Conservation (phyloP, 208 protist species). For the Acanthamoeba lenticulata region DNA sequence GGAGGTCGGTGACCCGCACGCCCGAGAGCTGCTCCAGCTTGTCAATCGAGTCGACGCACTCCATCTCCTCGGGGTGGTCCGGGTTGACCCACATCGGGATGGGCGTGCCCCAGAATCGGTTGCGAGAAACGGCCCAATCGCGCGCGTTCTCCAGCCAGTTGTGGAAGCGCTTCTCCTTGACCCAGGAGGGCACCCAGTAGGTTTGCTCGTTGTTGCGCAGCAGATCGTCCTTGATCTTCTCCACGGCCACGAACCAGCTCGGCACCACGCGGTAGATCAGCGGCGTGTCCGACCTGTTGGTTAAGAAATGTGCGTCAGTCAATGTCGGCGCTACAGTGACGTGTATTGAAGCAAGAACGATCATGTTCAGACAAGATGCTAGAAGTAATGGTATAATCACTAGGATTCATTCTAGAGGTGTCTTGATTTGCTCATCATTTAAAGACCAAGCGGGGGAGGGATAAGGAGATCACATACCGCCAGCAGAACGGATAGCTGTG, state of each 20-base stretch:
- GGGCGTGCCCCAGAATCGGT: conserved; percentile 98
- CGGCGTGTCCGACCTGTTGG: conserved; percentile 91
- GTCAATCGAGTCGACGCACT: conserved; percentile 95
- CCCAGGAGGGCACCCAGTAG: conserved; percentile 98
- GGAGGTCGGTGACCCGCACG: conserved; percentile 94
- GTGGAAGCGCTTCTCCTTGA: conserved; percentile 98
- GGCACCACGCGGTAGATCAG: conserved; percentile 98
- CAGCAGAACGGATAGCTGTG: conserved; percentile 99
- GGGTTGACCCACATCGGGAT: conserved; percentile 97
- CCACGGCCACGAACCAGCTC: conserved; percentile 99
- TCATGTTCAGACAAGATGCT: conserved; percentile 37
- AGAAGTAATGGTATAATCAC: conserved; percentile 42
- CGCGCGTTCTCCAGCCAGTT: conserved; percentile 98
- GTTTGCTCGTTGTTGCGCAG: conserved; percentile 95
- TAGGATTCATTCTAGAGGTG: conserved; percentile 46
- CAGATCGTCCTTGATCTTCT: conserved; percentile 95
- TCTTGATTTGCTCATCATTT: conserved; percentile 15
- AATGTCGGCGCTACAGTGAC: conserved; percentile 68
- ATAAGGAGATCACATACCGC: conserved; percentile 90
- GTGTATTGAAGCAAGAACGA: not conserved
- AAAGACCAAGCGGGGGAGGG: not conserved
- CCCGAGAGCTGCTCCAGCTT: conserved; percentile 97
- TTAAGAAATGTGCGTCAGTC: conserved; percentile 59
- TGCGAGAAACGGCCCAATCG: conserved; percentile 99
- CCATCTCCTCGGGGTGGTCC: conserved; percentile 85